Conservation (phyloP, 805 yeast species). For the Candida bentonensis region DNA sequence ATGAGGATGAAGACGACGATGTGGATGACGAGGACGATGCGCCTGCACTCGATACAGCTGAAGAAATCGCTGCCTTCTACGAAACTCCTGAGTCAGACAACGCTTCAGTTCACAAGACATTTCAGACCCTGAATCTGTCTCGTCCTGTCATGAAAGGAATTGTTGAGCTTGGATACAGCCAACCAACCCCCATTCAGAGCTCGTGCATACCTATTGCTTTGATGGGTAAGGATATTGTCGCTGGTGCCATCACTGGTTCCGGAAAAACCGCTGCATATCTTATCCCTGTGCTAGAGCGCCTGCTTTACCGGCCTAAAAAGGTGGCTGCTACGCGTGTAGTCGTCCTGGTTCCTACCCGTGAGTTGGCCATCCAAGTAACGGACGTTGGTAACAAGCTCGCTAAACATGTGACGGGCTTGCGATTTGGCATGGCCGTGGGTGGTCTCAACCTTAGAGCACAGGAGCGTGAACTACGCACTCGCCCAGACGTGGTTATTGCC, state of each 20-base stretch:
- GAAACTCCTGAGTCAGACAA: slow-evolving; percentile 43
- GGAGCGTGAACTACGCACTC: slow-evolving; percentile 79
- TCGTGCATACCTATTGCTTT: slow-evolving; percentile 89
- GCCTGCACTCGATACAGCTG: slow-evolving; percentile 48
- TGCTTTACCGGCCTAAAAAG: slow-evolving; percentile 76
- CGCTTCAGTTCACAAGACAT: slow-evolving; percentile 41
- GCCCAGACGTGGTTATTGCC: slow-evolving; percentile 95
- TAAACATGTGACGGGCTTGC: slow-evolving; percentile 55
- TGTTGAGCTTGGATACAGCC: slow-evolving; percentile 64
- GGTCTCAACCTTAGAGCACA: slow-evolving; percentile 91
- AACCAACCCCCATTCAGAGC: slow-evolving; percentile 88
- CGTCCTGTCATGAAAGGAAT: slow-evolving; percentile 84
- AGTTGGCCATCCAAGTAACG: slow-evolving; percentile 87
- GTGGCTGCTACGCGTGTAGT: slow-evolving; percentile 82
- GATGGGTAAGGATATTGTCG: slow-evolving; percentile 90
- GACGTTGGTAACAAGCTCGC: slow-evolving; percentile 86
- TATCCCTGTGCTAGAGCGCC: slow-evolving; percentile 89
- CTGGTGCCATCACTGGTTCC: slow-evolving; percentile 98
- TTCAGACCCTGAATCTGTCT: slow-evolving; percentile 67
- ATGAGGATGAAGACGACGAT: slow-evolving; percentile 19
- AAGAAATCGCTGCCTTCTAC: slow-evolving; percentile 69
- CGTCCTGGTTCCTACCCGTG: slow-evolving; percentile 92
- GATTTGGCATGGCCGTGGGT: slow-evolving; percentile 96
- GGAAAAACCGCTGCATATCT: slow-evolving; percentile 98
- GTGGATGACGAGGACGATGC: slow-evolving; percentile 23